These are phyloP conservation scores for Stevia rebaudiana DNA, from an alignment of 140 eudicot species.

Conservation along the genomic window DNA sequence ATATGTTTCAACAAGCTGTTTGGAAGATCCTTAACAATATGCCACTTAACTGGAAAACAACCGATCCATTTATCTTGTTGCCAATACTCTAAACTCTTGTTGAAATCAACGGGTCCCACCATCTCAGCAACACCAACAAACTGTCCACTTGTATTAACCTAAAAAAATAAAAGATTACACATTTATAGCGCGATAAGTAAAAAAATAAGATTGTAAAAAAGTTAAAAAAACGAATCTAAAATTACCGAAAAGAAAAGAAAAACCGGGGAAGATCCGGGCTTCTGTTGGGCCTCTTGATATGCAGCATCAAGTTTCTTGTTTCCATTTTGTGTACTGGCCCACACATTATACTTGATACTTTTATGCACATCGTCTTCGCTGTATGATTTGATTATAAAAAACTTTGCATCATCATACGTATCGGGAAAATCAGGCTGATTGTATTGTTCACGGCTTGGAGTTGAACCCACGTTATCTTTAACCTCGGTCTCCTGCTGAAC, in stretches of 20 bases:
- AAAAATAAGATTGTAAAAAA: neutral
- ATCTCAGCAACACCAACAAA: constrained; percentile 94
- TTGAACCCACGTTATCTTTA: constrained; percentile 21
- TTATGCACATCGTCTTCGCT: constrained; percentile 97
- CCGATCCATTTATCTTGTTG: constrained; percentile 97
- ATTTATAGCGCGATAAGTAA: neutral
- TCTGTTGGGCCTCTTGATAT: constrained; percentile 64
- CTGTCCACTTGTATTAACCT: constrained; percentile 94
- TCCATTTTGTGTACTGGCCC: constrained; percentile 94
- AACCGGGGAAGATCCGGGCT: constrained; percentile 54
- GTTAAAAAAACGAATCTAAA: no score
- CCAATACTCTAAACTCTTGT: constrained; percentile 83
- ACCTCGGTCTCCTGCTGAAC: constrained; percentile 28
- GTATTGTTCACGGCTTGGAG: constrained; percentile 55
- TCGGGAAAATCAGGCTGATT: constrained; percentile 59
- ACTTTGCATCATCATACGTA: constrained; percentile 62
- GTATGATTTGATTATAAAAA: constrained; percentile 72
- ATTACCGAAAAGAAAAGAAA: constrained; percentile 84
- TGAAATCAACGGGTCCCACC: constrained; percentile 74
- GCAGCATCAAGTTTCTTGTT: constrained; percentile 89
- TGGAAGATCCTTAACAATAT: constrained; percentile 84
- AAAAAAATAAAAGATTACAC: neutral
- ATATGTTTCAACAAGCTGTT: constrained; percentile 80
- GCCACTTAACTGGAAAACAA: constrained; percentile 93
- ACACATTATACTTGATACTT: constrained; percentile 71